Evolutionary conservation across 2,329 filamentous ascomycete genomes (phyloP).

Genomic region (Sporothrix pseudoabietina): DNA sequence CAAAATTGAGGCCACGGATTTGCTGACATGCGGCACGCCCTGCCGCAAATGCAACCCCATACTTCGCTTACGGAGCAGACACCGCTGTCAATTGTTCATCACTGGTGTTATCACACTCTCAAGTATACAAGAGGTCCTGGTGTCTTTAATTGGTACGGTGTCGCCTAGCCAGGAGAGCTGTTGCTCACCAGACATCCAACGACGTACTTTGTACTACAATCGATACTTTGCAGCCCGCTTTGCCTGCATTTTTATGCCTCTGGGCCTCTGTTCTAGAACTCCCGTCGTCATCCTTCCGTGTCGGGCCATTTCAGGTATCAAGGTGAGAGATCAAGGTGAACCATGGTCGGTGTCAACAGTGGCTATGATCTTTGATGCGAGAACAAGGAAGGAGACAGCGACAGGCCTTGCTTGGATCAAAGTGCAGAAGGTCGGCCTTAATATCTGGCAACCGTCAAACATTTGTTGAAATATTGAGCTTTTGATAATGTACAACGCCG

Average conservation of each 20-base stretch:
- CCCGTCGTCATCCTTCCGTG: neutral
- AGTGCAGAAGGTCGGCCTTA: neutral
- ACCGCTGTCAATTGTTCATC: neutral
- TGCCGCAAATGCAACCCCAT: neutral
- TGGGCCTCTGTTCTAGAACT: neutral
- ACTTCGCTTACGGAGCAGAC: neutral
- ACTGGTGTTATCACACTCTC: neutral
- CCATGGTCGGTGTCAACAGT: neutral
- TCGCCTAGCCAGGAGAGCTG: neutral
- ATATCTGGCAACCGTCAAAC: neutral
- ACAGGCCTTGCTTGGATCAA: neutral
- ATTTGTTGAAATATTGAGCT: neutral
- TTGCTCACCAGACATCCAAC: neutral
- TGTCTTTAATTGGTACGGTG: neutral
- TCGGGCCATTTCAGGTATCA: neutral
- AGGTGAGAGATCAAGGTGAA: conserved; percentile 3
- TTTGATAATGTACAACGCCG: neutral
- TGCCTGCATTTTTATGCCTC: neutral
- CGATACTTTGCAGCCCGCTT: neutral
- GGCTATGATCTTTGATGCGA: neutral
- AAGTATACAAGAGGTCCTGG: neutral
- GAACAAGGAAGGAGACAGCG: neutral
- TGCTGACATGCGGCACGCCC: conserved; percentile 6
- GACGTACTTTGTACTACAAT: neutral
- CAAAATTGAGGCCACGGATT: neutral